A percentile compares a stretch with the other conserved stretches of the same genome.
Evolutionary conservation across 1,139 yeast genomes (phyloP).

Genomic region (Saccharomyces hybrid): DNA sequence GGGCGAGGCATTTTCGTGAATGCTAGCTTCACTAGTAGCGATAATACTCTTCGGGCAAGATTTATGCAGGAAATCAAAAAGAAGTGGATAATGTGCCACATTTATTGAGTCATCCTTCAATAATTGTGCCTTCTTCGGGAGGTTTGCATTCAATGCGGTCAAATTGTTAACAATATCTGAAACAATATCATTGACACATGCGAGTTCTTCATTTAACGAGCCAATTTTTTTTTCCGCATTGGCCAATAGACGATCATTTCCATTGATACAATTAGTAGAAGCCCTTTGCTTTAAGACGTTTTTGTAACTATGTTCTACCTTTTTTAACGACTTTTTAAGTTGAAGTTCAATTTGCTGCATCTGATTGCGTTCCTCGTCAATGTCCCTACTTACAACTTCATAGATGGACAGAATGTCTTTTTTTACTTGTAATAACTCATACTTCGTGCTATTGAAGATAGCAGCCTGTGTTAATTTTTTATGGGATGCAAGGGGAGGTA

Average conservation of each 20-base stretch:
- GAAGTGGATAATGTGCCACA: constrained; percentile 23
- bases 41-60: constrained; percentile 6
- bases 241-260: constrained; percentile 5
- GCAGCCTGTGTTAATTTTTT: constrained; percentile 12
- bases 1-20: not conserved
- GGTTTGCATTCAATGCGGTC: constrained; percentile 8
- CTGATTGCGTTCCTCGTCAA: constrained; percentile 21
- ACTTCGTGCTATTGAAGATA: constrained; percentile 20
- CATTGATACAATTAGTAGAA: constrained; percentile 5
- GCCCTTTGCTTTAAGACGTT: constrained; percentile 13
- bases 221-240: constrained; percentile 2
- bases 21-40: not conserved
- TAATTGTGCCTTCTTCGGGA: constrained; percentile 14
- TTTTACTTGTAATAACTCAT: constrained; percentile 19
- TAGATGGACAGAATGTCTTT: constrained; percentile 18
- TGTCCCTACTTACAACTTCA: constrained; percentile 18
- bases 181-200: constrained; percentile 1
- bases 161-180: not conserved
- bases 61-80: constrained; percentile 16
- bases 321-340: constrained; percentile 19
- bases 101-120: constrained; percentile 16
- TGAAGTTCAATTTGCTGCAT: constrained; percentile 20
- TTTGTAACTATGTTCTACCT: constrained; percentile 18
- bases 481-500: not conserved
- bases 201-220: constrained; percentile 1